Base-by-base conservation (phyloP, 495 filamentous ascomycete genomes). In the Lepraria neglecta region DNA sequence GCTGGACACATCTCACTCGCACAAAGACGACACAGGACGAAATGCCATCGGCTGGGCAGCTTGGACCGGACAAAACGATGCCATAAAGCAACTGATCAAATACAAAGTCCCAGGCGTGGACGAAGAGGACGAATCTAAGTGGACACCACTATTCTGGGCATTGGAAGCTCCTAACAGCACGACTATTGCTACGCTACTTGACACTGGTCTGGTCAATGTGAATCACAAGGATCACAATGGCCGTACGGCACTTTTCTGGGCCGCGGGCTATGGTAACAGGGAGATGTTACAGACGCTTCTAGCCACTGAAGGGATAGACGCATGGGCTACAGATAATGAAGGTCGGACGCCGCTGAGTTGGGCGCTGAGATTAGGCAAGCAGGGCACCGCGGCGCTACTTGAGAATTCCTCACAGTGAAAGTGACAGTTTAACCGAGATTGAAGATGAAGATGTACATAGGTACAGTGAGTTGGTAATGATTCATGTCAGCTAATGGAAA, bases 91-190 rank as follows among this genome's bases (percentile, higher is more conserved):
- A 15, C 45, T 53, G 47, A 19, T 51, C 31, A 52, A 42, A 24
- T 60, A 51, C 33, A 7, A 33, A 6, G 15, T 60, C 28, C 35
- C 21, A 1, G 58, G 46, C 10, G 33, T 60, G 3, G 58, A 60
- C 21, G 58, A 60, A 33, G 33, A 48, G 24, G 58, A 60, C 35
- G n/a, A 60, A 3, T 38, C 9, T 15, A 43, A 52, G 17, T 60
- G 58, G 58, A 60, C 58, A 11, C 58, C 58, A 15, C 47, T 60
- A 19, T 52, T 60, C 28, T 60, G 58, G 58, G 58, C 58, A 17
- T 27, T 60, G 15, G 47, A 60, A 15, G 33, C 45, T 12, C 46
- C 27, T 17, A 56, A 30, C 19, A 27, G 40, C 40, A 43, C 45
- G 21, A 60, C 58, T 27, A 33, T 60, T 17, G 17, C 21, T 9